Conservation (phyloP, 176 grass and related monocot genomes). For the Carex scoparia region DNA sequence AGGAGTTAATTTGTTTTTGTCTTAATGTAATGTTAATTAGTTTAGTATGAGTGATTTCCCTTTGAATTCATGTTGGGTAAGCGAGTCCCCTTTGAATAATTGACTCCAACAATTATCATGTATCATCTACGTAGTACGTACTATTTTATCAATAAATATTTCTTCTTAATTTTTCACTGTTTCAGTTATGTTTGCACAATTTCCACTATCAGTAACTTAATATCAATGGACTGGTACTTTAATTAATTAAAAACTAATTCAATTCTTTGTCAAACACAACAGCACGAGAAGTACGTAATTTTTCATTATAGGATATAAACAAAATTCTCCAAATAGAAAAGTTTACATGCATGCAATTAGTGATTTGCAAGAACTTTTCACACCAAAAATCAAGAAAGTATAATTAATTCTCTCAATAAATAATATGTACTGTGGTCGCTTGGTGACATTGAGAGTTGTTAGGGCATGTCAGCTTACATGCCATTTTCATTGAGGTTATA, state of each 20-base stretch:
- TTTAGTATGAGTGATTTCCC: too few relatives aligned
- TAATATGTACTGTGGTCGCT: background rate
- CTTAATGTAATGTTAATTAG: too few relatives aligned
- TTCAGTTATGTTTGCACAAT: too few relatives aligned
- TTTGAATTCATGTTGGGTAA: too few relatives aligned
- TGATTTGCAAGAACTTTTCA: background rate
- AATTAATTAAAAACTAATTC: background rate
- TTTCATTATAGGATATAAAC: background rate
- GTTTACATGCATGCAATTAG: background rate
- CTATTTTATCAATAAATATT: too few relatives aligned
- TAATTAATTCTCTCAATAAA: background rate
- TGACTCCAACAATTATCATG: too few relatives aligned
- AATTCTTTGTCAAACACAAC: background rate
- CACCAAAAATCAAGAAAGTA: background rate
- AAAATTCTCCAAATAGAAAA: background rate
- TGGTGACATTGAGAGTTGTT: too few relatives aligned
- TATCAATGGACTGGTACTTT: background rate
- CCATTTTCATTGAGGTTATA: slow-evolving; percentile 1
- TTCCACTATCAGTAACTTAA: background rate
- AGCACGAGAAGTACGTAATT: background rate
- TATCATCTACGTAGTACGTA: too few relatives aligned
- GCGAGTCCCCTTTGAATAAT: too few relatives aligned
- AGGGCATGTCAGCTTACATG: slow-evolving; percentile 2
- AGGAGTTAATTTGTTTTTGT: too few relatives aligned
- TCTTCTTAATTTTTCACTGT: too few relatives aligned